Base-by-base conservation (phyloP, 1,284 basidiomycete genomes). In the Pascua guehoae region DNA sequence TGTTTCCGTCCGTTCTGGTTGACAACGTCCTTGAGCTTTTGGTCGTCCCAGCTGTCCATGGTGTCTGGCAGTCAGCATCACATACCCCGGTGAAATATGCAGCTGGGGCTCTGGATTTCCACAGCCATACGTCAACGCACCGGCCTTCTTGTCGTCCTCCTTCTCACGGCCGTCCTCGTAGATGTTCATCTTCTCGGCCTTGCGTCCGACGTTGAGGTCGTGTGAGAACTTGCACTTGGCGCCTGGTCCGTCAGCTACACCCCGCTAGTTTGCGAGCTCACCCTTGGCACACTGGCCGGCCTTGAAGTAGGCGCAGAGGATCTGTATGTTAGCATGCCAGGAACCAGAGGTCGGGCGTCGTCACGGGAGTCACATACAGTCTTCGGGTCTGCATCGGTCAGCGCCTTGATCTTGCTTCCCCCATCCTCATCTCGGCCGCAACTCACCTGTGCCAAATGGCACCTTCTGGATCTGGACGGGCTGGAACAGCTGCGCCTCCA, bases 21-120 rank as follows among this genome's bases (percentile, higher is more conserved):
- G 10, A 98, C 89, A 57, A 98, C 96, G 32, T 80, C 84, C 49
- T 86, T 82, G 51, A 98, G 80, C 78, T 95, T 98, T 66, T 87
- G 93, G 65, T 98, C 89, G 78, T 98, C 93, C 95, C 95, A 99
- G 66, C 82, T 87, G 68, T 97, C 94, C 95, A 98, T 98, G 10
- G 93, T 96, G 76, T 96, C 93, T 89, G 65, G 38, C 40, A 44
- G 17, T 39, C 36, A 56, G 48, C 41, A 9, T 39, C 37, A 9
- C 14, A 24, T 3, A 16, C 14, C 40, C 14, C 18, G 10, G 18
- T 17, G 17, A 55, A 47, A 55, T 66, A 63, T 63, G 48, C 15
- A 15, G 3, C 24, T 32, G 14, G 18, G 44, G 17, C 42, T 32
- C 24, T 32, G 3, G 24, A 7, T 32, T 32, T 7, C 24, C 24